Evolutionary conservation across 441 rosid genomes (phyloP).

Genomic region (Corymbia calophylla): DNA sequence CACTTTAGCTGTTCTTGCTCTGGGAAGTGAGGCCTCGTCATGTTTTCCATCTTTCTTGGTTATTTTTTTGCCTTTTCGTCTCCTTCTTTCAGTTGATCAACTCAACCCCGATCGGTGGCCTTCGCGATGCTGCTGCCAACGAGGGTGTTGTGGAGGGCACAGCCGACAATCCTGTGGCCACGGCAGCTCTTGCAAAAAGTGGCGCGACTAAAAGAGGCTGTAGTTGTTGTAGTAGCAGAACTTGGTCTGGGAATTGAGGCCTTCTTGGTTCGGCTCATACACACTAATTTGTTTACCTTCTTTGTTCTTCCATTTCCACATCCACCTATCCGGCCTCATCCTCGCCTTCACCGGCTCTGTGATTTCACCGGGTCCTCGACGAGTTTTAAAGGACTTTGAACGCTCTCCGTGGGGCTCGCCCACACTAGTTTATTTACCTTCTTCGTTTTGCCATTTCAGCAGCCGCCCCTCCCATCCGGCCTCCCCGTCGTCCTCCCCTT

Average conservation of each 20-base stretch:
- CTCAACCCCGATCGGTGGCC: too few relatives aligned
- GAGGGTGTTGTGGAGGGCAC: neutral
- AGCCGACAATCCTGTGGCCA: neutral
- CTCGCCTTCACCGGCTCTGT: neutral
- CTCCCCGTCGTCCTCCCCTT: neutral
- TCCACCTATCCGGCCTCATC: neutral
- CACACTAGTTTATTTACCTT: neutral
- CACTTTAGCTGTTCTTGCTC: neutral
- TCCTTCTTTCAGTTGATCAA: too few relatives aligned
- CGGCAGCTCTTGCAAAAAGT: neutral
- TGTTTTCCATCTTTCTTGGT: neutral
- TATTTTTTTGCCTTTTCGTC: too few relatives aligned
- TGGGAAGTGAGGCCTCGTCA: neutral
- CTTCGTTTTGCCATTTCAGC: neutral
- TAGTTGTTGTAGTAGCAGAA: neutral
- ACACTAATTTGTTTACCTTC: neutral
- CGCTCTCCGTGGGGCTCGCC: neutral
- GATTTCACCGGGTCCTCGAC: neutral
- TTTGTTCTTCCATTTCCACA: neutral
- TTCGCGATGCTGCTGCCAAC: neutral
- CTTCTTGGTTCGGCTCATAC: neutral
- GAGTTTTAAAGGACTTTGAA: neutral
- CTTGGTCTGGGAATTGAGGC: neutral
- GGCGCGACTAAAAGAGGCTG: neutral
- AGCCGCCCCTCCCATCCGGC: neutral